These are phyloP conservation scores for Nannochloris sp. DNA, from an alignment of 139 green algal species.

Conservation along the genomic window DNA sequence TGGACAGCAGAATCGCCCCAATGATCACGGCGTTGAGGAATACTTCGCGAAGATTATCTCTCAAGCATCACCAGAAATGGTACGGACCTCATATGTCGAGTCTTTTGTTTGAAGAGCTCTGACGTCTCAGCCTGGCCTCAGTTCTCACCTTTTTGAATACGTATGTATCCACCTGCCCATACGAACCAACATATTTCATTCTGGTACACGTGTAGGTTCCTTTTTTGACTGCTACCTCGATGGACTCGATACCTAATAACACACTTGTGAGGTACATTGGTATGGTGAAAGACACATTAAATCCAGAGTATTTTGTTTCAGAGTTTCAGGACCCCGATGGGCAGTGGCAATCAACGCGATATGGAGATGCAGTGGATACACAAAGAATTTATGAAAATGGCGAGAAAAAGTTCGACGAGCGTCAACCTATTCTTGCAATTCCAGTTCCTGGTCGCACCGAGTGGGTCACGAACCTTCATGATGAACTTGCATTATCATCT, in stretches of 20 bases:
- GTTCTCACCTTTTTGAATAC: no score
- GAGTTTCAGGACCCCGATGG: slow-evolving; percentile 29
- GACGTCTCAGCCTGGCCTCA: no score
- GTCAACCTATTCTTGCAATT: slow-evolving; percentile 17
- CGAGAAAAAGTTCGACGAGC: slow-evolving; percentile 18
- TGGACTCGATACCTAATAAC: slow-evolving; percentile 39
- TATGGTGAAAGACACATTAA: slow-evolving; percentile 64
- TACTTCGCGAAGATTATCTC: no score
- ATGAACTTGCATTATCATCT: slow-evolving; percentile 5
- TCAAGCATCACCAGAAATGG: no score
- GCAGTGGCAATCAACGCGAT: slow-evolving; percentile 35
- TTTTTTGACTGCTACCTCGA: slow-evolving; percentile 16
- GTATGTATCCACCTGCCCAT: no score
- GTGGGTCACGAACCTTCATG: slow-evolving; percentile 25
- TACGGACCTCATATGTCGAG: no score
- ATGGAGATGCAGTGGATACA: slow-evolving; percentile 16
- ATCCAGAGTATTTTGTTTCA: slow-evolving; percentile 60
- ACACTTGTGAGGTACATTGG: slow-evolving; percentile 50
- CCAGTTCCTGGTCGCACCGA: slow-evolving; percentile 29
- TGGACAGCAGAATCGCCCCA: no score
- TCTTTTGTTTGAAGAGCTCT: no score
- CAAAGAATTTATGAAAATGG: not conserved
- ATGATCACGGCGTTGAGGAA: no score
- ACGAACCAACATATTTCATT: no score
- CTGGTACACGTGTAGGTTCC: slow-evolving; percentile 32